These are phyloP conservation scores for Neostapfia colusana DNA, from an alignment of 176 grass and related monocot genomes.

Conservation along the genomic window DNA sequence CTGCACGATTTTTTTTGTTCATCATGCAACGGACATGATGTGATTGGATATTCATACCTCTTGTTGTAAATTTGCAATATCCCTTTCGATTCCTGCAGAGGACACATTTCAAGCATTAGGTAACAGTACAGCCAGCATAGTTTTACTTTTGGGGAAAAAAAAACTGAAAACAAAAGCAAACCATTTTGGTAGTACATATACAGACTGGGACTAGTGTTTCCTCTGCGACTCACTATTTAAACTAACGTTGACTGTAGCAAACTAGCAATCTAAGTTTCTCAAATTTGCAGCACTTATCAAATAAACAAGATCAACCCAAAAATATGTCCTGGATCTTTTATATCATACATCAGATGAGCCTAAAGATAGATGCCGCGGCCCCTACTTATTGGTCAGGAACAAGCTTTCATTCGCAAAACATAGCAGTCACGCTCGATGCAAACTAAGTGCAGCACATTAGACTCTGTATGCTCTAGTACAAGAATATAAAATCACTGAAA, in stretches of 20 bases:
- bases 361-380: constrained; percentile 8
- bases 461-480: background rate
- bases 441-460: constrained; percentile 9
- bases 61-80: constrained; percentile 69
- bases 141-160: background rate
- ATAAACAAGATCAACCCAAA: constrained; percentile 17
- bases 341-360: background rate
- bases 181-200: background rate
- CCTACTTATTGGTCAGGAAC: background rate
- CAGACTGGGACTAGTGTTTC: background rate
- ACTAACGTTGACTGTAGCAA: background rate
- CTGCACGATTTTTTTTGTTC: background rate
- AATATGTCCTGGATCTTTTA: background rate
- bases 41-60: constrained; percentile 55
- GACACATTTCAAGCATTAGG: constrained; percentile 25
- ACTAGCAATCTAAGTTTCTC: background rate
- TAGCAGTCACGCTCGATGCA: background rate
- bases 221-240: constrained; percentile 14
- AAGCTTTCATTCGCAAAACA: background rate
- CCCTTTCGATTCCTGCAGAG: constrained; percentile 75
- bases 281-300: background rate
- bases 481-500: background rate
- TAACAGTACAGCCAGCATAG: background rate
- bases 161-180: background rate
- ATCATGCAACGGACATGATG: background rate